phyloP scores from a whole-genome alignment of 768 basidiomycete genomes.

The Mycena haematopus region DNA sequence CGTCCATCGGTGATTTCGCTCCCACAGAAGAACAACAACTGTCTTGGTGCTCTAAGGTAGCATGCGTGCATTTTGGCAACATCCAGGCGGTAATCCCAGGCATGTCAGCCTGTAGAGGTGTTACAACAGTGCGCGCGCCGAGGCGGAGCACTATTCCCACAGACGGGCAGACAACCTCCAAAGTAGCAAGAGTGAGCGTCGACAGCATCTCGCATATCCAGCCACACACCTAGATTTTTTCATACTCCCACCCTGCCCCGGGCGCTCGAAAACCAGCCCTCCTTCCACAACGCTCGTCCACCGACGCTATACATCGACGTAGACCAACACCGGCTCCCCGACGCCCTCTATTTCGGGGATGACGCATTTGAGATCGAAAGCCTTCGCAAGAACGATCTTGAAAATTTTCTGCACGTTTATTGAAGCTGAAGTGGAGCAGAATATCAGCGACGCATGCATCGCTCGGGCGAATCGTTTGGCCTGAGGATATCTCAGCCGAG shows the following conservation, averaged over 20 bases:
- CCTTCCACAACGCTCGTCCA: constrained; percentile 22
- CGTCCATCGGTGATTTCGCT: constrained; percentile 13
- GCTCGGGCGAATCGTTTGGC: constrained; percentile 98
- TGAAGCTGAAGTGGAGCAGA: constrained; percentile 97
- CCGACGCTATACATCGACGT: constrained; percentile 77
- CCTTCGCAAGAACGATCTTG: constrained; percentile 96
- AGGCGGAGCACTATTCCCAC: constrained; percentile 34
- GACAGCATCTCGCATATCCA: not conserved
- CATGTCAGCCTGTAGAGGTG: constrained; percentile 30
- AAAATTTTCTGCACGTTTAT: constrained; percentile 99
- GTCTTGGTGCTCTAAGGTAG: constrained; percentile 30
- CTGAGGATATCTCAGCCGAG: constrained; percentile 44
- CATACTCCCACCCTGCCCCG: constrained; percentile 37
- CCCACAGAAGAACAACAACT: constrained; percentile 31
- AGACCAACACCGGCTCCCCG: constrained; percentile 94
- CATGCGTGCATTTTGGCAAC: constrained; percentile 5
- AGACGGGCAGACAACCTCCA: constrained; percentile 27
- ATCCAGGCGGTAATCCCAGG: constrained; percentile 33
- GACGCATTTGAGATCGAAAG: constrained; percentile 98
- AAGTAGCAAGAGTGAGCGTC: not conserved
- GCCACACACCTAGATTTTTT: constrained; percentile 39
- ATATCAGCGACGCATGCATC: constrained; percentile 99
- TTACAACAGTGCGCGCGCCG: constrained; percentile 35
- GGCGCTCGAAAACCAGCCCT: constrained; percentile 21
- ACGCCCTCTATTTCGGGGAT: constrained; percentile 98